Evolutionary conservation across 768 basidiomycete genomes (phyloP), one percentile per base, ranked within the genome.

Genomic region (Pluteus cervinus): DNA sequence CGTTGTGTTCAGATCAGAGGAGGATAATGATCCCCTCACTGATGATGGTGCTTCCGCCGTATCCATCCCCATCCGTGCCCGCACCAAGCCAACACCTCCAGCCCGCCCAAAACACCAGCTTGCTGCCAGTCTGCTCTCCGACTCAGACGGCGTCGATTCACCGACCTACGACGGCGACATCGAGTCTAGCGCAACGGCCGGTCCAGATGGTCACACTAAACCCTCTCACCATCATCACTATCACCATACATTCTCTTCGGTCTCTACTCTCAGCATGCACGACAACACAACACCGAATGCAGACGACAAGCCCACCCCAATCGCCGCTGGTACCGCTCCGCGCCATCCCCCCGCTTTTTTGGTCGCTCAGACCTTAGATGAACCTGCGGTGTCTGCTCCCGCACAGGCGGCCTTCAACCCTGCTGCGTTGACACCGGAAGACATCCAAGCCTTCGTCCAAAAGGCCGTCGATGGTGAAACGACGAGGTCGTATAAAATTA

Each of bases 111-210:
- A 66, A 44, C 76, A 76, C 51, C 79, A 79, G 35, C 67, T 80
- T 9, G 75, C 75, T 3, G 61, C 66, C 35, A 66, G 65, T 51
- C 43, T 79, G 42, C 57, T 81, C 41, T 79, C 76, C 14, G 83
- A 86, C 47, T 81, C 79, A 28, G 81, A 77, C 54, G 78, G 86
- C 37, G 72, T 83, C 7, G 88, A 90, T 54, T 87, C 84, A 0
- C 88, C 87, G 6, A 90, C 87, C 0, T 90, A 92, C 57, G 89
- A 92, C 52, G 89, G 89, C 39, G 89, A 92, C 59, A 70, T 92
- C 39, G 89, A 91, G 55, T 83, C 79, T 30, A 81, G 77, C 48
- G 79, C 80, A 2, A 82, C 79, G 6, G 76, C 71, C 16, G 69
- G 74, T 22, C 58, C 64, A 6, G 74, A 75, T 33, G 60, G 56